Evolutionary conservation across 1,284 basidiomycete species (phyloP), one percentile per base, ranked within the genome.

Genomic region (Phellopilus nigrolimitatus): DNA sequence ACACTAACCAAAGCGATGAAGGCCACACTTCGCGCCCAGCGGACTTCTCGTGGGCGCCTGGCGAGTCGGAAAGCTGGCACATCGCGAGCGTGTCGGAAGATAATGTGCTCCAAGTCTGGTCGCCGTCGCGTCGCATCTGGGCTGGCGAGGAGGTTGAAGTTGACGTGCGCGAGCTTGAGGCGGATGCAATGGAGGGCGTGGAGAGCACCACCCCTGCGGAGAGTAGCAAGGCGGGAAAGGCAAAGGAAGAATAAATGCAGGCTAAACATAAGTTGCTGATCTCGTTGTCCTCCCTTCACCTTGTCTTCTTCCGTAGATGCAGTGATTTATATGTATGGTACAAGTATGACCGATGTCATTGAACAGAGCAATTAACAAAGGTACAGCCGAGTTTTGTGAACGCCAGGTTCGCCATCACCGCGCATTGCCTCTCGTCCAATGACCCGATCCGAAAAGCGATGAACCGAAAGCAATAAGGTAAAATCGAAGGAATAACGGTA

Each of bases 51-150:
- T 90, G 89, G 90, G 88, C 88, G 15, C 86, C 88, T 13, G 85
- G 84, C 4, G 70, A 75, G 56, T 71, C 70, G 13, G 88, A 90
- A 62, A 80, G 81, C 54, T 92, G 89, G 88, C 90, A 83, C 1
- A 73, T 83, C 1, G 73, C 82, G 15, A 90, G 80, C 57, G 80
- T 84, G 4, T 91, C 88, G 0, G 91, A 93, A 64, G 91, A 93
- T 64, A 93, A 93, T 57, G 78, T 93, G 30, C 75, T 88, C 33
- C 91, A 91, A 85, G 78, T 91, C 4, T 93, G 90, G 90, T 86
- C 89, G 61, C 90, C 91, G 9, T 90, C 87, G 12, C 87, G 87
- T 76, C 83, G 87, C 4, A 80, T 93, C 28, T 91, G 88, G 87
- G 88, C 88, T 1, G 85, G 85, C 4, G 88, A 91, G 54, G 85